These are phyloP conservation scores for Talaromyces adpressus DNA, from an alignment of 495 filamentous ascomycete species.

Conservation along the genomic window DNA sequence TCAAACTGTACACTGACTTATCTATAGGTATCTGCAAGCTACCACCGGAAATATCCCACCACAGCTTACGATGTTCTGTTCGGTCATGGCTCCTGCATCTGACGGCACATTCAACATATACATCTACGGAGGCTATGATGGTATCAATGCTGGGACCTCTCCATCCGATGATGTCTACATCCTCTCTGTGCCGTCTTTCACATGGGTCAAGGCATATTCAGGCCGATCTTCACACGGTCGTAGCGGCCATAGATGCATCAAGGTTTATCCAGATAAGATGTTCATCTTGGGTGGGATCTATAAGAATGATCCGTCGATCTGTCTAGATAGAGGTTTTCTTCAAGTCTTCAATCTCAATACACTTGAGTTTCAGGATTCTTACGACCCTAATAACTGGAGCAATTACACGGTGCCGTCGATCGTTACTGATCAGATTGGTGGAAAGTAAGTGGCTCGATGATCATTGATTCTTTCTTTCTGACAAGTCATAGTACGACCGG, in stretches of 20 bases:
- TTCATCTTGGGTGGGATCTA: slow-evolving; percentile 50
- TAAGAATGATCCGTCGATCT: slow-evolving; percentile 22
- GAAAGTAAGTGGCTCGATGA: slow-evolving; percentile 18
- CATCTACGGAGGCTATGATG: slow-evolving; percentile 57
- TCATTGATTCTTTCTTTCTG: not conserved
- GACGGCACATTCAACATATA: slow-evolving; percentile 57
- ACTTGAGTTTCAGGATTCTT: slow-evolving; percentile 41
- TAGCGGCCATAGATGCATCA: slow-evolving; percentile 52
- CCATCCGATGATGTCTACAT: slow-evolving; percentile 58
- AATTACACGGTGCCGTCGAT: slow-evolving; percentile 48
- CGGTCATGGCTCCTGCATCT: slow-evolving; percentile 47
- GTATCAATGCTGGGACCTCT: slow-evolving; percentile 19
- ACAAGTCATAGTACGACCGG: slow-evolving; percentile 26
- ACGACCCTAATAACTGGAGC: slow-evolving; percentile 45
- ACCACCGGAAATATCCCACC: slow-evolving; percentile 40
- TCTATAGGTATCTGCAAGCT: slow-evolving; percentile 34
- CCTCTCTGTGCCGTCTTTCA: slow-evolving; percentile 59
- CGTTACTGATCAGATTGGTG: slow-evolving; percentile 48
- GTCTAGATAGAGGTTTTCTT: slow-evolving; percentile 43
- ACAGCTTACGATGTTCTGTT: slow-evolving; percentile 46
- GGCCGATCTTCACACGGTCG: slow-evolving; percentile 38
- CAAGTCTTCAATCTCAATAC: slow-evolving; percentile 52
- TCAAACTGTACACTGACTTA: not conserved
- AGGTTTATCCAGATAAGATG: slow-evolving; percentile 61
- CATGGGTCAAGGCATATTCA: slow-evolving; percentile 49